Evolutionary conservation across 352 stramenopile species (phyloP).

Genomic region (Phytopythium vexans): DNA sequence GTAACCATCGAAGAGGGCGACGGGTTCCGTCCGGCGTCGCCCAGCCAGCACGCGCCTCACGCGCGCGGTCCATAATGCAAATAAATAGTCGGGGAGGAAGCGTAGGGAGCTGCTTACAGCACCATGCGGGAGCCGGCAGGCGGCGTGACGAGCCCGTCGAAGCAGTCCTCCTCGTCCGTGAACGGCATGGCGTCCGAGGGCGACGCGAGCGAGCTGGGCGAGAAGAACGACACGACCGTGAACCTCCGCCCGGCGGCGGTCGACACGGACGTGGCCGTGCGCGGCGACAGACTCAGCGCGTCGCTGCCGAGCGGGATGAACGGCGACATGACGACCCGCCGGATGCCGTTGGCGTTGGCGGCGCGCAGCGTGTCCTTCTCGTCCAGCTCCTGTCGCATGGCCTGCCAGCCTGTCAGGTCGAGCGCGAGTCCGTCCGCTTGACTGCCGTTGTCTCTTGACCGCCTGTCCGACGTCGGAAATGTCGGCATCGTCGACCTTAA

Average conservation of each 20-base stretch:
- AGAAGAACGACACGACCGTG: conserved; percentile 2
- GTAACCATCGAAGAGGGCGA: conserved; percentile 31
- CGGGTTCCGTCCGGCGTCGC: conserved; percentile 32
- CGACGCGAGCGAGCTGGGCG: background rate
- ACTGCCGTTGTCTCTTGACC: background rate
- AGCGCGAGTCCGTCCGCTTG: conserved; percentile 18
- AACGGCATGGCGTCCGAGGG: conserved; percentile 6
- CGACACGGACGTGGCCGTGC: too few species aligned
- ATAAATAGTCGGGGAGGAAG: too few species aligned
- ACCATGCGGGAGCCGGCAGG: background rate
- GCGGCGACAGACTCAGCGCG: too few species aligned
- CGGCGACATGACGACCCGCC: conserved; percentile 2
- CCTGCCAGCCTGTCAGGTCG: conserved; percentile 42
- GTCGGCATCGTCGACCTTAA: background rate
- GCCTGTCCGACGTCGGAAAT: background rate
- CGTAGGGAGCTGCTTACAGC: background rate
- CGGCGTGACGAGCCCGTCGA: conserved; percentile 5
- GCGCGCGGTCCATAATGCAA: conserved; percentile 13
- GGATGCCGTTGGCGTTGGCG: conserved; percentile 6
- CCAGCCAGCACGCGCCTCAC: conserved; percentile 14
- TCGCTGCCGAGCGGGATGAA: background rate
- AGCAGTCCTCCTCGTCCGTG: conserved; percentile 3
- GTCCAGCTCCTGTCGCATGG: conserved; percentile 35
- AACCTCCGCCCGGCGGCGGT: background rate
- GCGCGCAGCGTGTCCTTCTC: conserved; percentile 32